phyloP scores from a whole-genome alignment of 331 rosid species.

The Saraca asoca region DNA sequence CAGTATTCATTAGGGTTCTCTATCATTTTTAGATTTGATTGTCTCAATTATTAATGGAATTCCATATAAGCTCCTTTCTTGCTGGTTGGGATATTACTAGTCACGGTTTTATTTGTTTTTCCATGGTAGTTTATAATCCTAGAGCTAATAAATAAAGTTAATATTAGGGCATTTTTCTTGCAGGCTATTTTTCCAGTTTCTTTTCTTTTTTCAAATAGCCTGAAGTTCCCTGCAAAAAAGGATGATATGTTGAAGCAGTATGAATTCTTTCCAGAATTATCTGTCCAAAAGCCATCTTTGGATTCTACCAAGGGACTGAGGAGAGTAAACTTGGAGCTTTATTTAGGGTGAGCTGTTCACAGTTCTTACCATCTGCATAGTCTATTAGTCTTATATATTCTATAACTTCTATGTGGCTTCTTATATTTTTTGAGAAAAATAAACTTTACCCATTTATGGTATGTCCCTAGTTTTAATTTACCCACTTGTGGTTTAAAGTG shows the following conservation, averaged over 20 bases:
- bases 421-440: too few relatives aligned
- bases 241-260: constrained; percentile 60
- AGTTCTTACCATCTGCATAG: constrained; percentile 19
- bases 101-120: constrained; percentile 6
- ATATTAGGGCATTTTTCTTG: constrained; percentile 28
- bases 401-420: too few relatives aligned
- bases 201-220: constrained; percentile 74
- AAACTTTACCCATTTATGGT: too few relatives aligned
- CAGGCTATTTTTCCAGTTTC: constrained; percentile 91
- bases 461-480: too few relatives aligned
- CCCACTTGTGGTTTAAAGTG: too few relatives aligned
- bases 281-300: constrained; percentile 45
- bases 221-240: constrained; percentile 66
- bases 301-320: constrained; percentile 48
- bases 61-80: too few relatives aligned
- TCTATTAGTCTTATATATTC: too few relatives aligned
- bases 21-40: too few relatives aligned
- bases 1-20: too few relatives aligned
- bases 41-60: too few relatives aligned
- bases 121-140: constrained; percentile 11
- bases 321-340: constrained; percentile 77
- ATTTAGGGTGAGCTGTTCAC: constrained; percentile 74
- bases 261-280: constrained; percentile 59
- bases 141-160: constrained; percentile 1
- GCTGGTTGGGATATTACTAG: too few relatives aligned